phyloP scores from a whole-genome alignment of 1,284 basidiomycete species.

The Hymenochaete sp. region DNA sequence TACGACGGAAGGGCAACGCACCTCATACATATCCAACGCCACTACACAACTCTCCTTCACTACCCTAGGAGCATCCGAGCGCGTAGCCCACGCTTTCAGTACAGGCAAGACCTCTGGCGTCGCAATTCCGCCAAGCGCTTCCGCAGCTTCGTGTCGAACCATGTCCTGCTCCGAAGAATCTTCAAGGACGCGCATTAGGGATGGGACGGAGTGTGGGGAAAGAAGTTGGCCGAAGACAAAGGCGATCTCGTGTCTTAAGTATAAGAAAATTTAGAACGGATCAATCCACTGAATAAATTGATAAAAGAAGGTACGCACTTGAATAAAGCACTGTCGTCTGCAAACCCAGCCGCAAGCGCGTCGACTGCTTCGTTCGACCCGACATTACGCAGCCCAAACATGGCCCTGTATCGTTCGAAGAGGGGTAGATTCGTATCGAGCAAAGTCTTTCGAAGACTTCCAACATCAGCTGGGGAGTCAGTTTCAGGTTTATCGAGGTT shows the following conservation, averaged over 20 bases:
- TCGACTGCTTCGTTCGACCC: conserved; percentile 77
- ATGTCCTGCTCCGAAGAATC: conserved; percentile 81
- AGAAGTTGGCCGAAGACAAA: conserved; percentile 97
- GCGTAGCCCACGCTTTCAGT: conserved; percentile 77
- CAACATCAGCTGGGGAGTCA: conserved; percentile 39
- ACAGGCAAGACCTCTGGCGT: conserved; percentile 86
- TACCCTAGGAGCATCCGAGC: conserved; percentile 75
- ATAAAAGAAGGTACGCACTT: conserved; percentile 49
- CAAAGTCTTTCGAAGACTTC: conserved; percentile 54
- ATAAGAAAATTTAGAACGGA: neutral
- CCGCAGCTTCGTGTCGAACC: conserved; percentile 98
- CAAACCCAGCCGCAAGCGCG: conserved; percentile 85
- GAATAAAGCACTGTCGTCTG: conserved; percentile 83
- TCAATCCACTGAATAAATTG: neutral
- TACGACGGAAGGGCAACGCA: conserved; percentile 27
- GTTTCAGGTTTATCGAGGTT: conserved; percentile 43
- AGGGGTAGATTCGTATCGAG: conserved; percentile 67
- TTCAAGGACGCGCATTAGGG: conserved; percentile 72
- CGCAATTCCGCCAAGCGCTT: conserved; percentile 94
- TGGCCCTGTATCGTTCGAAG: conserved; percentile 94
- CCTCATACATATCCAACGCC: conserved; percentile 97
- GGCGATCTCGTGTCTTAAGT: conserved; percentile 83
- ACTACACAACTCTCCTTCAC: conserved; percentile 96
- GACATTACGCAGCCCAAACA: conserved; percentile 95
- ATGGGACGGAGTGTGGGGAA: conserved; percentile 82